These are phyloP conservation scores for Penicillium diatomitis DNA, from an alignment of 495 filamentous ascomycete species.

Conservation along the genomic window DNA sequence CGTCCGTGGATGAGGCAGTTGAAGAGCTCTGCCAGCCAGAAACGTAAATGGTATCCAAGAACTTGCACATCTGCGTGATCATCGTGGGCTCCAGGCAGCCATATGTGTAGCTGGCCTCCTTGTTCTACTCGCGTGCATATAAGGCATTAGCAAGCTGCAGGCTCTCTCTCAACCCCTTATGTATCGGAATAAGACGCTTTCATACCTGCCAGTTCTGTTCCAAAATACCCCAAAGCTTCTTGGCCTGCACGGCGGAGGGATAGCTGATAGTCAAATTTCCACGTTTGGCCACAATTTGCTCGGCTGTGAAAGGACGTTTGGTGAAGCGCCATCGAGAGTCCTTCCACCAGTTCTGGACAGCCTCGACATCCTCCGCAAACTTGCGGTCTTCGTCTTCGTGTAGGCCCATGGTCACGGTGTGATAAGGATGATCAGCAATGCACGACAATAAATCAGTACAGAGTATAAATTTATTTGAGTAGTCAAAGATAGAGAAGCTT, in stretches of 20 bases:
- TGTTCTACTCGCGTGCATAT: conserved; percentile 42
- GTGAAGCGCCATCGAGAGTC: conserved; percentile 89
- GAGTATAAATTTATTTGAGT: background rate
- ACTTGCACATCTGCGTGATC: conserved; percentile 99
- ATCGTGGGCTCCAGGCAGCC: conserved; percentile 96
- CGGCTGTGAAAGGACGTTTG: conserved; percentile 85
- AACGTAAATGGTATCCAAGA: conserved; percentile 95
- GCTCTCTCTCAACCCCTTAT: background rate
- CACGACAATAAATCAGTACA: background rate
- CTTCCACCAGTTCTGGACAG: conserved; percentile 89
- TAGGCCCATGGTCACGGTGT: conserved; percentile 29
- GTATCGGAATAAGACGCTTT: background rate
- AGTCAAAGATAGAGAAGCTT: background rate
- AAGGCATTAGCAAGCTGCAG: background rate
- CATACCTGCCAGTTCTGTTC: conserved; percentile 75
- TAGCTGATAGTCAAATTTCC: conserved; percentile 89
- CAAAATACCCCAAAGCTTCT: conserved; percentile 91
- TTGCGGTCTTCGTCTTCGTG: conserved; percentile 69
- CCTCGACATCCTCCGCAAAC: conserved; percentile 71
- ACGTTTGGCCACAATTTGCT: conserved; percentile 93
- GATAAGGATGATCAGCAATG: conserved; percentile 1
- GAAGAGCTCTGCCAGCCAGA: conserved; percentile 98
- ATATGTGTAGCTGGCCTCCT: conserved; percentile 85
- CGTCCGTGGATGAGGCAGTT: conserved; percentile 86
- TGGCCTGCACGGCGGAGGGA: conserved; percentile 74